Evolutionary conservation across 2,329 filamentous ascomycete species (phyloP).

Genomic region (Sporothrix luriei): DNA sequence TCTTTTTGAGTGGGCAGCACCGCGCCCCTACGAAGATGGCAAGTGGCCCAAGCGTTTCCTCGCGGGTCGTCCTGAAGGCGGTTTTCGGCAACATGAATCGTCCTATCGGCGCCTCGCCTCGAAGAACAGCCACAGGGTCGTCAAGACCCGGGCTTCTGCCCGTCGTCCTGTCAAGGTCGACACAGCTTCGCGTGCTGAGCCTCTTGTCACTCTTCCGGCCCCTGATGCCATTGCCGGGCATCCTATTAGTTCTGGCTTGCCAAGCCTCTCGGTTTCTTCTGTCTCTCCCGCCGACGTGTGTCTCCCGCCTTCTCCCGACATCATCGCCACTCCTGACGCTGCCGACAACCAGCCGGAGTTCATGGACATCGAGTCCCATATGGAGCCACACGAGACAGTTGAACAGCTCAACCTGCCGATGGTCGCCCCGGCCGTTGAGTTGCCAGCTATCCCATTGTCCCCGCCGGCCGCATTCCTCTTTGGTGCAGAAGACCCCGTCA

Average conservation of each 20-base stretch:
- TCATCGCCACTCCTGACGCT: neutral
- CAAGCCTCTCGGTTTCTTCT: neutral
- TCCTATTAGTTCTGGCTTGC: neutral
- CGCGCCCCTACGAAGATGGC: neutral
- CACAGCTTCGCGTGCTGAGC: constrained; percentile 8
- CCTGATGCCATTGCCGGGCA: constrained; percentile 13
- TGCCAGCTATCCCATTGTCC: neutral
- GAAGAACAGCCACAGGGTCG: constrained; percentile 12
- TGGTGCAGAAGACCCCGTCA: neutral
- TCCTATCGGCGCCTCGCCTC: neutral
- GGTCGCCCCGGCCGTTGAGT: neutral
- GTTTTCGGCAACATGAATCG: neutral
- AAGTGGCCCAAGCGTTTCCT: constrained; percentile 20
- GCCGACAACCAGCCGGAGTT: neutral
- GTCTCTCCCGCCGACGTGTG: constrained; percentile 5
- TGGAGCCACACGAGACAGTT: neutral
- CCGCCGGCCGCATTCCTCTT: neutral
- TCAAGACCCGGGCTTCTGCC: constrained; percentile 10
- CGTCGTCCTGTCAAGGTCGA: constrained; percentile 9
- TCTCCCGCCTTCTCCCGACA: constrained; percentile 6
- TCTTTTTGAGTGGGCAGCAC: constrained; percentile 1
- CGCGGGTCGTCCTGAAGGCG: neutral
- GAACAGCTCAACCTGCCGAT: neutral
- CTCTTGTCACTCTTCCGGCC: neutral
- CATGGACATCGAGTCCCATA: neutral